Percentiles rank a stretch among this genome's conserved stretches.
These are phyloP conservation scores for Psidium guajava DNA, from an alignment of 345 rosid species.

Conservation along the genomic window DNA sequence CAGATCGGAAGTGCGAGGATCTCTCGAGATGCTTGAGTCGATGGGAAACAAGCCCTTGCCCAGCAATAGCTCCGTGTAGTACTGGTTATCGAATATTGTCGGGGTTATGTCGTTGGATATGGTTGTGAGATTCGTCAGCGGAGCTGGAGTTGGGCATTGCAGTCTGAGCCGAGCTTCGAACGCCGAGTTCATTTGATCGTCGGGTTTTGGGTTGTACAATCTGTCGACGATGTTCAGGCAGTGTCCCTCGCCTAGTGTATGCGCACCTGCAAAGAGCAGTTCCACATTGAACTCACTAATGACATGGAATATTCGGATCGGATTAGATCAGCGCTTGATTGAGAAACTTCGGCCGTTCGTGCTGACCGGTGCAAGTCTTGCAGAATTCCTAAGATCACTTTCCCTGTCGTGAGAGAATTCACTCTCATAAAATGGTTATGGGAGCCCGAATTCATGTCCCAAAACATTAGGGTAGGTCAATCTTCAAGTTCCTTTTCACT, in stretches of 20 bases:
- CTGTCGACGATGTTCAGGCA: conserved; percentile 14
- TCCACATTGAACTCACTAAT: neutral
- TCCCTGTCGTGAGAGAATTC: neutral
- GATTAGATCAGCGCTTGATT: neutral
- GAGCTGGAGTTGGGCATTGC: conserved; percentile 1
- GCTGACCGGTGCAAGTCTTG: neutral
- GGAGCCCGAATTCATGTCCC: neutral
- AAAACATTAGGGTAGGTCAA: neutral
- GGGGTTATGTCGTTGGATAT: conserved; percentile 14
- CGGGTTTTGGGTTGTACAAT: neutral
- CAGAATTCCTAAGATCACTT: neutral
- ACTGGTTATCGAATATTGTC: conserved; percentile 11
- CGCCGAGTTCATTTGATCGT: neutral
- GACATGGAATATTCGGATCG: too few relatives aligned
- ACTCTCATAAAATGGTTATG: neutral
- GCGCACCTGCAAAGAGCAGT: conserved; percentile 12
- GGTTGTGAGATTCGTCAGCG: conserved; percentile 2
- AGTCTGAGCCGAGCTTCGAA: conserved; percentile 4
- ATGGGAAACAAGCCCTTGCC: conserved; percentile 12
- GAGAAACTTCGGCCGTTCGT: neutral
- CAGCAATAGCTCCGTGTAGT: neutral
- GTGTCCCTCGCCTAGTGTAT: conserved; percentile 11
- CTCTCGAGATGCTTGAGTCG: conserved; percentile 3
- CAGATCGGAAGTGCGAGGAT: conserved; percentile 9
- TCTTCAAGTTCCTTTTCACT: neutral